These are phyloP conservation scores for Ilyonectria sp. DNA, from an alignment of 2,329 filamentous ascomycete species.

Conservation along the genomic window DNA sequence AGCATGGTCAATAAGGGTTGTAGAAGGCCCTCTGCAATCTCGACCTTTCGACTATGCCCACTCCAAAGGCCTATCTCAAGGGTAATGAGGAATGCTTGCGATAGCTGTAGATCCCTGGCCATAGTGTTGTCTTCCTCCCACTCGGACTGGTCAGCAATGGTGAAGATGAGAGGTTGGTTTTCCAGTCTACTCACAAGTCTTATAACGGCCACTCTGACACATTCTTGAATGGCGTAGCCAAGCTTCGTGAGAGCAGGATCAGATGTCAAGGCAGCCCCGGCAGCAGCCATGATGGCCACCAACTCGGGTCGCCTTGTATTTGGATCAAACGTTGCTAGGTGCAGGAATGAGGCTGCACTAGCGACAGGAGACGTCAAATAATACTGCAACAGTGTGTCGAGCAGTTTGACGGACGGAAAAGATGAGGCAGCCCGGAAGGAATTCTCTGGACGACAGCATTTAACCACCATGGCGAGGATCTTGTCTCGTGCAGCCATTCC, in stretches of 20 bases:
- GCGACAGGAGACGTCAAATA: slow-evolving; percentile 50
- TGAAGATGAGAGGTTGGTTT: not conserved
- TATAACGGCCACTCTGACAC: slow-evolving; percentile 44
- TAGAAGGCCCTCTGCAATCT: slow-evolving; percentile 57
- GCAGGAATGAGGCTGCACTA: slow-evolving; percentile 53
- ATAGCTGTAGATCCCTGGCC: slow-evolving; percentile 50
- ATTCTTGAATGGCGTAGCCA: slow-evolving; percentile 59
- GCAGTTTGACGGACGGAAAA: slow-evolving; percentile 56
- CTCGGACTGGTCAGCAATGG: slow-evolving; percentile 23
- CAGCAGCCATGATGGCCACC: slow-evolving; percentile 54
- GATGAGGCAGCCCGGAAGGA: slow-evolving; percentile 51
- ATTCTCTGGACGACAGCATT: slow-evolving; percentile 47
- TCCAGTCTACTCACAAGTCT: slow-evolving; percentile 36
- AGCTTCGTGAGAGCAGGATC: slow-evolving; percentile 56
- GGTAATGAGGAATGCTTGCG: slow-evolving; percentile 53
- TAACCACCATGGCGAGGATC: slow-evolving; percentile 49
- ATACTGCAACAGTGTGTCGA: slow-evolving; percentile 57
- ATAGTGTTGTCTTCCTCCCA: slow-evolving; percentile 54
- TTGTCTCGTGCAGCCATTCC: slow-evolving; percentile 45
- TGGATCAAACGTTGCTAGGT: slow-evolving; percentile 54
- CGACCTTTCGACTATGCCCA: slow-evolving; percentile 55
- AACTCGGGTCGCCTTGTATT: slow-evolving; percentile 55
- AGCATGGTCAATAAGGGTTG: slow-evolving; percentile 56
- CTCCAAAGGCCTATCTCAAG: slow-evolving; percentile 56
- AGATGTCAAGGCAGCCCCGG: slow-evolving; percentile 55